Evolutionary conservation across 2,329 filamentous ascomycete species (phyloP), one percentile per base, ranked within the genome.

Genomic region (Tolypocladium nubicola): DNA sequence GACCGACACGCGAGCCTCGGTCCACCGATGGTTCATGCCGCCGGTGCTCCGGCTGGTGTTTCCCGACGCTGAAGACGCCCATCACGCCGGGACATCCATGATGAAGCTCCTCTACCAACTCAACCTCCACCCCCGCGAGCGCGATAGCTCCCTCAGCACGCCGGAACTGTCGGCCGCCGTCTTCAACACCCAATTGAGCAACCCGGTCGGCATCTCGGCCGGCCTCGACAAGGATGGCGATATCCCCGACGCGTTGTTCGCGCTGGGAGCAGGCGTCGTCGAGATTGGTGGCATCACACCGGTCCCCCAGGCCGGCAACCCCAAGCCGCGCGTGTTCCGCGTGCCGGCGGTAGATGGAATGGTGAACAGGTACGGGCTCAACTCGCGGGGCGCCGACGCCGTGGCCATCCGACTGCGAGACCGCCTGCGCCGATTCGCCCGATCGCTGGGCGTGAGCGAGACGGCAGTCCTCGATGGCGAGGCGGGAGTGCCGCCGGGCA

Each of bases 301-400:
- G 0, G 74, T 84, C n/a, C 87, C 93, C 0, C 94, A 99, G 70
- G 81, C 82, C 7, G 94, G 94, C 9, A 99, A 99, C 73, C 85
- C 89, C 0, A 87, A 85, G 64, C 92, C 93, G 1, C 84, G 94
- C 61, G 89, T 97, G 33, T 99, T 96, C 75, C 84, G 94, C 26
- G 75, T 97, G 7, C 87, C 89, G 0, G 86, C 84, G 38, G 84
- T 96, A 61, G 87, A 95, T 63, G 91, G 89, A 19, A 79, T 99
- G 70, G 90, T 99, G 71, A 99, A 99, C 72, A 86, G 94, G 41
- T 99, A 97, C 73, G 94, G 94, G 0, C 84, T 99, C 65, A 97
- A 97, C 75, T 96, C 90, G 14, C 82, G 87, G 59, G 94, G 94
- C 23, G 92, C 92, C 1, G 93, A 96, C 68, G 83, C 87, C 65